These are phyloP conservation scores for Fusarium odoratissimum DNA, from an alignment of 2,329 filamentous ascomycete species.

Conservation along the genomic window DNA sequence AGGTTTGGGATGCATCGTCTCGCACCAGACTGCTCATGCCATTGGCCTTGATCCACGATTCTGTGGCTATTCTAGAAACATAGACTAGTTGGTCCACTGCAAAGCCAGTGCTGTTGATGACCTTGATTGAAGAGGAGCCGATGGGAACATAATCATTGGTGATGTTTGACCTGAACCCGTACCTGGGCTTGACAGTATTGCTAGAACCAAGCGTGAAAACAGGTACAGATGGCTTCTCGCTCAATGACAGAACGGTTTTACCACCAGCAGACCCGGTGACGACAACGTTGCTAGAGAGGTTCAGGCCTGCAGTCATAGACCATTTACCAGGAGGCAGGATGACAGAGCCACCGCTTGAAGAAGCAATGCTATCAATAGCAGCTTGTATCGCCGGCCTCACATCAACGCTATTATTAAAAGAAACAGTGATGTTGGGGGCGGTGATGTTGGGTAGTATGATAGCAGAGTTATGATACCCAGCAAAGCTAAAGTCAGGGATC, in stretches of 20 bases:
- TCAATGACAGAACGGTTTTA: slow-evolving; percentile 8
- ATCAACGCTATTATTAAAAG: background rate
- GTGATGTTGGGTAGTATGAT: slow-evolving; percentile 7
- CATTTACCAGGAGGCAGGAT: slow-evolving; percentile 19
- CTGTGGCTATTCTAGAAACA: slow-evolving; percentile 19
- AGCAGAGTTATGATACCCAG: slow-evolving; percentile 36
- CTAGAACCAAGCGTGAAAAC: slow-evolving; percentile 29
- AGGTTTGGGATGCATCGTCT: slow-evolving; percentile 23
- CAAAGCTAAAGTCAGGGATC: slow-evolving; percentile 39
- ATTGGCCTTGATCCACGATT: slow-evolving; percentile 27
- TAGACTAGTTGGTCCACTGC: slow-evolving; percentile 24
- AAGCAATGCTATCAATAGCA: slow-evolving; percentile 23
- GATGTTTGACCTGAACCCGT: slow-evolving; percentile 19
- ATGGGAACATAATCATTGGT: slow-evolving; percentile 35
- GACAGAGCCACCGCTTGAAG: slow-evolving; percentile 28
- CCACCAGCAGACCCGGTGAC: background rate
- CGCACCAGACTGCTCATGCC: slow-evolving; percentile 32
- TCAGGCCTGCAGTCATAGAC: slow-evolving; percentile 18
- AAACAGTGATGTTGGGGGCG: background rate
- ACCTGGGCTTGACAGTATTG: background rate
- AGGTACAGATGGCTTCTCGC: background rate
- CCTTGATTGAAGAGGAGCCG: slow-evolving; percentile 8
- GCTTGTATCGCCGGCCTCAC: slow-evolving; percentile 20
- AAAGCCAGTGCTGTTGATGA: slow-evolving; percentile 1
- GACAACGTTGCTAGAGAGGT: slow-evolving; percentile 3